phyloP scores from a whole-genome alignment of 495 filamentous ascomycete genomes.

The Hypoxylon lienhwacheense region DNA sequence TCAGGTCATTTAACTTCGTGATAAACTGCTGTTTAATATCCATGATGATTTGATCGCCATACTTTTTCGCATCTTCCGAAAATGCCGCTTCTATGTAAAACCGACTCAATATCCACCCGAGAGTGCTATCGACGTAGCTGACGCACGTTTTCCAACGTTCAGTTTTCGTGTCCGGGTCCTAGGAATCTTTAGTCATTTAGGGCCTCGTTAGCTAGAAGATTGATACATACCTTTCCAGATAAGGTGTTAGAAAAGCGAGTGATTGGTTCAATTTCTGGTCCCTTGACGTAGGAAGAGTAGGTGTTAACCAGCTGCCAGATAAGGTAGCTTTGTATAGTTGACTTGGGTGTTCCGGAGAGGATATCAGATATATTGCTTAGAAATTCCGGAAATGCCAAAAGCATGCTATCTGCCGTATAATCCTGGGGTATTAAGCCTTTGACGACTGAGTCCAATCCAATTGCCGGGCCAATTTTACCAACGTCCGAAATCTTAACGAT shows the following conservation, averaged over 20 bases:
- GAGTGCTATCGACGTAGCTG: slow-evolving; percentile 54
- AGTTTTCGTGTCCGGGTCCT: slow-evolving; percentile 61
- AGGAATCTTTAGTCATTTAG: slow-evolving; percentile 19
- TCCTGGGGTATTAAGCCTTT: slow-evolving; percentile 55
- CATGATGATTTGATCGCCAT: slow-evolving; percentile 69
- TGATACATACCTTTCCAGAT: slow-evolving; percentile 35
- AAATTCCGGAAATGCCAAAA: slow-evolving; percentile 45
- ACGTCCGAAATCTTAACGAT: slow-evolving; percentile 51
- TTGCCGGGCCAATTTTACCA: slow-evolving; percentile 54
- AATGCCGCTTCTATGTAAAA: slow-evolving; percentile 71
- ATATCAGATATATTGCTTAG: slow-evolving; percentile 40
- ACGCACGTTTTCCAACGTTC: slow-evolving; percentile 75
- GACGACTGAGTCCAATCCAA: slow-evolving; percentile 58
- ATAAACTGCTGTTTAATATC: slow-evolving; percentile 69
- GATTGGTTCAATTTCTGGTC: slow-evolving; percentile 60
- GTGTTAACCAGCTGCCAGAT: slow-evolving; percentile 39
- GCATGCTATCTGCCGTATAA: slow-evolving; percentile 56
- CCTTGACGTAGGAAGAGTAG: slow-evolving; percentile 56
- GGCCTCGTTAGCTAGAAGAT: neutral
- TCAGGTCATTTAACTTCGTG: slow-evolving; percentile 58
- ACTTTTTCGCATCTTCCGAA: slow-evolving; percentile 61
- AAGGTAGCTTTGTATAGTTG: slow-evolving; percentile 42
- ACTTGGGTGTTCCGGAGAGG: slow-evolving; percentile 36
- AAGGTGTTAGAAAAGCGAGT: slow-evolving; percentile 56
- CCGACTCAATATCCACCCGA: slow-evolving; percentile 62